Base-by-base conservation (phyloP, 2,329 filamentous ascomycete genomes). In the Ascomycota sp. region DNA sequence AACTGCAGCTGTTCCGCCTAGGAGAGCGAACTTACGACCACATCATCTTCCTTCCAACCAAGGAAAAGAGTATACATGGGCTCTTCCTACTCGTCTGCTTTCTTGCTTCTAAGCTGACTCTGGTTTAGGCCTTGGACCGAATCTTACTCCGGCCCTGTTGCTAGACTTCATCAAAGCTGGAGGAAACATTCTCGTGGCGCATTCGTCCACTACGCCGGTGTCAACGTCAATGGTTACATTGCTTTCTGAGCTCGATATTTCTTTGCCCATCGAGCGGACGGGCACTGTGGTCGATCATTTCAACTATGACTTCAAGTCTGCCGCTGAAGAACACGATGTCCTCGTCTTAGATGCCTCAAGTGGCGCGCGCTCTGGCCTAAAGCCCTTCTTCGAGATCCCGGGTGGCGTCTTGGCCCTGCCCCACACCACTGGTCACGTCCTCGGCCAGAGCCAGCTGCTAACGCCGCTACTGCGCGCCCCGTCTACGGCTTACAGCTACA, bases 281-380 rank as follows among this genome's bases (percentile, higher is more conserved):
- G 74, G 80, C 37, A 62, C 86, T 37, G 76, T 92, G 6, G 76
- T 95, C 39, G 89, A 95, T 57, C 89, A 98, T 62, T 93, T 95
- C 71, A 78, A 81, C 60, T 89, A 89, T 58, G 86, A 95, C 49
- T 64, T 67, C 36, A 44, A 68, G 26, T 81, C 76, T 29, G 76
- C 86, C 5, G 50, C 72, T 33, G 83, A 93, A 41, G 69, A 73
- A 49, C 89, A 98, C 56, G 82, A 95, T 56, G 79, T 92, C 25
- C 63, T 98, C 31, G 65, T 93, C 25, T 59, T 93, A 34, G 69
- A 78, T 30, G 64, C 70, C 27, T 79, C 83, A 4, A 58, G 61
- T 38, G 57, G 67, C 33, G 53, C 76, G 39, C 75, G 77, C 44
- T 48, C 69, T 21, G 80, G 73, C 43, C 61, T 82, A 37, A 77